A percentile compares a stretch with the other conserved stretches of the same genome.
These are phyloP conservation scores for Pseudogymnoascus sp. DNA, from an alignment of 2,329 filamentous ascomycete species.

Conservation along the genomic window DNA sequence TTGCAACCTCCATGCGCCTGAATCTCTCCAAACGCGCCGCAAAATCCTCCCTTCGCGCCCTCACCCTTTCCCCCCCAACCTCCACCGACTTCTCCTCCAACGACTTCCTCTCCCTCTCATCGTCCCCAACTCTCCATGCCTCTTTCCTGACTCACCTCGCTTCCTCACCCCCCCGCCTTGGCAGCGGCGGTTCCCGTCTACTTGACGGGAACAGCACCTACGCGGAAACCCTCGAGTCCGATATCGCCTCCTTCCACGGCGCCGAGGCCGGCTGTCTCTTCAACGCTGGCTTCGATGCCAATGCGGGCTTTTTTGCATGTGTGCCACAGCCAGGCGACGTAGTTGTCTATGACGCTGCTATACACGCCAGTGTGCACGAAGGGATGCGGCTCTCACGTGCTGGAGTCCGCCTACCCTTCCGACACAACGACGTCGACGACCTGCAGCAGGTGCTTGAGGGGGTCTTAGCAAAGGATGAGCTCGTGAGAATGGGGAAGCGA, in stretches of 20 bases:
- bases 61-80: constrained; percentile 53
- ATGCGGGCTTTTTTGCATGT: constrained; percentile 53
- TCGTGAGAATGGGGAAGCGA: constrained; percentile 20
- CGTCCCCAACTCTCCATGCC: constrained; percentile 42
- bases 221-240: constrained; percentile 38
- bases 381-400: constrained; percentile 62
- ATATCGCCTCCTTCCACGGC: constrained; percentile 40
- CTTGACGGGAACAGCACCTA: constrained; percentile 42
- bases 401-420: constrained; percentile 39
- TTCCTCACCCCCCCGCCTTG: constrained; percentile 27
- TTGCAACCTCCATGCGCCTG: constrained; percentile 10
- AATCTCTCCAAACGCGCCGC: constrained; percentile 2
- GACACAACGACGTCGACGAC: constrained; percentile 44
- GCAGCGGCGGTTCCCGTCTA: constrained; percentile 46
- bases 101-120: constrained; percentile 69
- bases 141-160: constrained; percentile 46
- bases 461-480: background rate
- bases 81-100: constrained; percentile 74
- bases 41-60: constrained; percentile 30
- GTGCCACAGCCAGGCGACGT: constrained; percentile 52
- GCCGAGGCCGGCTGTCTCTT: constrained; percentile 42
- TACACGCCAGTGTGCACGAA: constrained; percentile 73
- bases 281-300: constrained; percentile 58
- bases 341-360: constrained; percentile 64
- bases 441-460: constrained; percentile 24